Conservation (phyloP, 345 rosid genomes). For the Dovyalis caffra region DNA sequence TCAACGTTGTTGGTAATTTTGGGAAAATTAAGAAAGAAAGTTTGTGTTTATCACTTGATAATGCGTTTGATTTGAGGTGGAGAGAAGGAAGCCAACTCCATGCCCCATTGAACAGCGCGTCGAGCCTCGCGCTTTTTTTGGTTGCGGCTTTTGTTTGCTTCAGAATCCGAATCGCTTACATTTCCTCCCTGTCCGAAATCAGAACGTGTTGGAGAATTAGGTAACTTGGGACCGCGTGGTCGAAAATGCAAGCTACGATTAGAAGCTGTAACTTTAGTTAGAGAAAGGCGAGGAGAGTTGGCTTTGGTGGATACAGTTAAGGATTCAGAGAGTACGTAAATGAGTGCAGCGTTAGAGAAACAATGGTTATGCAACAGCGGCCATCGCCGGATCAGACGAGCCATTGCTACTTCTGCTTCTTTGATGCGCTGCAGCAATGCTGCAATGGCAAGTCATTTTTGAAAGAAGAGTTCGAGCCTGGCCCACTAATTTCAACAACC, state of each 20-base stretch:
- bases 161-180: conserved; percentile 43
- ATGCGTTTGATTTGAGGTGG: conserved; percentile 63
- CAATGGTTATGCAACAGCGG: conserved; percentile 22
- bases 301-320: conserved; percentile 15
- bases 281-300: conserved; percentile 12
- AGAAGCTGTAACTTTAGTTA: conserved; percentile 30
- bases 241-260: conserved; percentile 30
- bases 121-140: conserved; percentile 90
- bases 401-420: conserved; percentile 26
- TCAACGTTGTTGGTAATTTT: neutral
- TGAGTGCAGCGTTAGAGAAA: conserved; percentile 16
- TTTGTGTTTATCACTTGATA: conserved; percentile 40
- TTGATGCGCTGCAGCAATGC: neutral
- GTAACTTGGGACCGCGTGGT: conserved; percentile 32
- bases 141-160: conserved; percentile 57
- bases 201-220: conserved; percentile 28
- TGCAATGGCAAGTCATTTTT: neutral
- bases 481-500: neutral
- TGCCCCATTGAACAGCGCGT: conserved; percentile 79
- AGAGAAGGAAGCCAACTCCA: conserved; percentile 78
- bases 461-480: neutral
- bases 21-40: neutral
- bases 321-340: conserved; percentile 9
- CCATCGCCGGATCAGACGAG: conserved; percentile 46
- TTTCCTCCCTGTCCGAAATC: conserved; percentile 25